phyloP scores from a whole-genome alignment of 805 yeast species.

The Kuraishia molischiana region DNA sequence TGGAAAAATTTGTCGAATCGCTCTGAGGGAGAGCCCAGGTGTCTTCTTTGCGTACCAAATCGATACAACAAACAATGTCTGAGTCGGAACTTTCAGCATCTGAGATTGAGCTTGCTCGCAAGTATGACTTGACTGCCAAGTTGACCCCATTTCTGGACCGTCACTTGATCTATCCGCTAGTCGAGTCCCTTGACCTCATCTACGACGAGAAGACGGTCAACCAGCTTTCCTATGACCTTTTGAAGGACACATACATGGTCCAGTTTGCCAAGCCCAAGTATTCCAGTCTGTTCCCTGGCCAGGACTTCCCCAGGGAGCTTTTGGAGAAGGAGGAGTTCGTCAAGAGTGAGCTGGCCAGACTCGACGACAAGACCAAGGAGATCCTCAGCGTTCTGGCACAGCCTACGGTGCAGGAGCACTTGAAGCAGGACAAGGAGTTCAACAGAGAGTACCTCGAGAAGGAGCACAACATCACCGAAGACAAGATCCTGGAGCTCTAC shows the following conservation, averaged over 20 bases:
- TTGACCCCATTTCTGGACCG: slow-evolving; percentile 53
- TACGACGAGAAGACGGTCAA: slow-evolving; percentile 35
- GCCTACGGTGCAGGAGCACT: slow-evolving; percentile 39
- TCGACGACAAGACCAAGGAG: slow-evolving; percentile 32
- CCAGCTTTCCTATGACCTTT: slow-evolving; percentile 38
- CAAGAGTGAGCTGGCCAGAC: slow-evolving; percentile 23
- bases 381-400: slow-evolving; percentile 35
- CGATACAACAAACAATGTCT: not conserved
- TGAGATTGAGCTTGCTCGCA: slow-evolving; percentile 31
- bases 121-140: slow-evolving; percentile 44
- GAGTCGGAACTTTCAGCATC: slow-evolving; percentile 13
- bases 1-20: too few relatives aligned
- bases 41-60: not conserved
- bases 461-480: slow-evolving; percentile 35
- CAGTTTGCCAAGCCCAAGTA: slow-evolving; percentile 36
- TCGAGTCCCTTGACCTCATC: slow-evolving; percentile 34
- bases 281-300: slow-evolving; percentile 27
- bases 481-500: slow-evolving; percentile 38
- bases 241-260: slow-evolving; percentile 50
- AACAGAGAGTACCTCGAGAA: slow-evolving; percentile 37
- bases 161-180: slow-evolving; percentile 44
- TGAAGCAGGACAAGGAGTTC: slow-evolving; percentile 46
- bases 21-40: not conserved
- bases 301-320: slow-evolving; percentile 30
- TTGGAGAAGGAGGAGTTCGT: slow-evolving; percentile 28